Percentiles rank a stretch among this genome's conserved stretches.
phyloP scores from a whole-genome alignment of 805 yeast genomes.

The Barnettozyma pratensis region DNA sequence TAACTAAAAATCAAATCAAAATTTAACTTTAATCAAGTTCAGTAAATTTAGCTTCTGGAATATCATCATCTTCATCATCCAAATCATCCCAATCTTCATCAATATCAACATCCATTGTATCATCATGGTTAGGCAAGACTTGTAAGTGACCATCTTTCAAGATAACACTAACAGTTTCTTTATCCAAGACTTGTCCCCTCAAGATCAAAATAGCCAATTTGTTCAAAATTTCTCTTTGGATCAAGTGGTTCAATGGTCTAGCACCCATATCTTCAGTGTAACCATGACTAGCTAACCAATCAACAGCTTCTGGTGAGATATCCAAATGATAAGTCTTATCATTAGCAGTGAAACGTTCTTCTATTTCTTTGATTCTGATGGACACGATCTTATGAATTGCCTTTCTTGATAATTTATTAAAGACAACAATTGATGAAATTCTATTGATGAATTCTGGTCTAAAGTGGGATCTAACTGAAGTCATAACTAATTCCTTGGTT shows the following conservation, averaged over 20 bases:
- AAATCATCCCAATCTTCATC: constrained; percentile 58
- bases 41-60: constrained; percentile 20
- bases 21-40: not conserved
- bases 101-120: constrained; percentile 39
- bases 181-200: constrained; percentile 81
- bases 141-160: constrained; percentile 56
- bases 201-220: constrained; percentile 83
- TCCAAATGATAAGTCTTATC: constrained; percentile 73
- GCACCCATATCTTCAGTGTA: constrained; percentile 95
- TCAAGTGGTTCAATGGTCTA: constrained; percentile 88
- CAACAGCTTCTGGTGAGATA: constrained; percentile 71
- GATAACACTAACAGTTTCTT: constrained; percentile 73
- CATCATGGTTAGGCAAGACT: constrained; percentile 83
- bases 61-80: constrained; percentile 47
- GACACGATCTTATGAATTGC: constrained; percentile 91
- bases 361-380: constrained; percentile 79
- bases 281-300: constrained; percentile 79
- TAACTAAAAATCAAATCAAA: not conserved
- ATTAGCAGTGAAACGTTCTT: constrained; percentile 75
- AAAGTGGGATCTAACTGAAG: constrained; percentile 80
- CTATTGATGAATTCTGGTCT: constrained; percentile 97
- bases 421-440: constrained; percentile 87
- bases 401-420: constrained; percentile 86
- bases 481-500: constrained; percentile 77
- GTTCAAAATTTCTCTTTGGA: constrained; percentile 84